Evolutionary conservation across 441 rosid species (phyloP).

Genomic region (Syzygium malaccense): DNA sequence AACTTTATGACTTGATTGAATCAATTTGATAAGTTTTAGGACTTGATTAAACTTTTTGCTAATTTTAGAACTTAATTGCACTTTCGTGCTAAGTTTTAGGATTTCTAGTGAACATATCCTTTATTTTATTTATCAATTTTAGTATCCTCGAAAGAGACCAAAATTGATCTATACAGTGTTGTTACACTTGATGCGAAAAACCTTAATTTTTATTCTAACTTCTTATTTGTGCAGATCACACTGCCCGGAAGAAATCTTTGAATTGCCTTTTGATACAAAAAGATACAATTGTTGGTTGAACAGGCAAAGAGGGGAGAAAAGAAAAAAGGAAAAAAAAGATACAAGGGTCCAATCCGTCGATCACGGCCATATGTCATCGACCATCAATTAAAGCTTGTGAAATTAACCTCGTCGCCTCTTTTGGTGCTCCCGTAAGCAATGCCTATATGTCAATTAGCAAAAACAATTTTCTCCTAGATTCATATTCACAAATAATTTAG

Average conservation of each 20-base stretch:
- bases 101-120: too few relatives aligned
- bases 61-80: too few relatives aligned
- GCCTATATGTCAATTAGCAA: neutral
- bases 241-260: neutral
- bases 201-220: neutral
- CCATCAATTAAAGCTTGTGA: neutral
- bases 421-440: neutral
- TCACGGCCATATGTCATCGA: neutral
- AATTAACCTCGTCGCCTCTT: neutral
- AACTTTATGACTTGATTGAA: too few relatives aligned
- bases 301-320: neutral
- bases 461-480: neutral
- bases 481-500: neutral
- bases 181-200: neutral
- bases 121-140: neutral
- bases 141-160: neutral
- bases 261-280: neutral
- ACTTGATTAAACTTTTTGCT: too few relatives aligned
- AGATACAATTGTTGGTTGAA: neutral
- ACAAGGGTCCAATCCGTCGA: neutral
- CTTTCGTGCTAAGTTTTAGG: too few relatives aligned
- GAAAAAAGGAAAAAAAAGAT: neutral
- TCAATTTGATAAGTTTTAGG: too few relatives aligned
- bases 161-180: neutral
- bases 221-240: neutral